Percentiles rank a stretch among this genome's conserved stretches.
phyloP scores from a whole-genome alignment of 164 flowering plant genomes.

The Dillenia suffruticosa region DNA sequence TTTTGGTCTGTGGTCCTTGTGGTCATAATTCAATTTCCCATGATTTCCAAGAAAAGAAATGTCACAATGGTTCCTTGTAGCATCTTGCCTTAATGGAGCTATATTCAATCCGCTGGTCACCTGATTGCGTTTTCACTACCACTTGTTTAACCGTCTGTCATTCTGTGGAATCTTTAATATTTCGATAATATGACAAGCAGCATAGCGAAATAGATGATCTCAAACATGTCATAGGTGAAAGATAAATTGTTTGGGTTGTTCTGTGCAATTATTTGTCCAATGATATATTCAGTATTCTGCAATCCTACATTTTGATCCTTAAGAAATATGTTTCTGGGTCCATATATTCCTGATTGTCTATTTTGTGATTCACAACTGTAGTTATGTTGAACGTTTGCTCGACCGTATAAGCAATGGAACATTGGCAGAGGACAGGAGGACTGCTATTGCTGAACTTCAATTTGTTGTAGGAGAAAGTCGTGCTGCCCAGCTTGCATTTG shows the following conservation, averaged over 20 bases:
- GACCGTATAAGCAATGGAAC: conserved; percentile 94
- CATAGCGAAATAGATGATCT: no score
- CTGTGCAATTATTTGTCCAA: neutral
- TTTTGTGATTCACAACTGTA: conserved; percentile 14
- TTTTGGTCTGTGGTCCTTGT: no score
- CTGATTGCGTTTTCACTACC: no score
- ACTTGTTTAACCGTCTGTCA: no score
- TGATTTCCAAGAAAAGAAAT: no score
- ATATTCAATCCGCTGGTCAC: no score
- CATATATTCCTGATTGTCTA: neutral
- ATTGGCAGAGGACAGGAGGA: conserved; percentile 86
- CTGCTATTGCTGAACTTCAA: conserved; percentile 86
- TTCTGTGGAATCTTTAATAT: no score
- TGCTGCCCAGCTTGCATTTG: conserved; percentile 91
- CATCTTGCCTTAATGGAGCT: no score
- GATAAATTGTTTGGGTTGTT: neutral
- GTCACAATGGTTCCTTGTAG: no score
- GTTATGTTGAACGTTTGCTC: conserved; percentile 88
- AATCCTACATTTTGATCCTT: neutral
- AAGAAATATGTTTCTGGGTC: neutral
- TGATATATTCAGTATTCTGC: neutral
- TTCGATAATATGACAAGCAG: no score
- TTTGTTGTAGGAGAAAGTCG: conserved; percentile 84
- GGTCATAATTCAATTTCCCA: no score
- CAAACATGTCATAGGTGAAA: no score